Evolutionary conservation across 2,329 filamentous ascomycete species (phyloP).

Genomic region (Exophiala sideris): DNA sequence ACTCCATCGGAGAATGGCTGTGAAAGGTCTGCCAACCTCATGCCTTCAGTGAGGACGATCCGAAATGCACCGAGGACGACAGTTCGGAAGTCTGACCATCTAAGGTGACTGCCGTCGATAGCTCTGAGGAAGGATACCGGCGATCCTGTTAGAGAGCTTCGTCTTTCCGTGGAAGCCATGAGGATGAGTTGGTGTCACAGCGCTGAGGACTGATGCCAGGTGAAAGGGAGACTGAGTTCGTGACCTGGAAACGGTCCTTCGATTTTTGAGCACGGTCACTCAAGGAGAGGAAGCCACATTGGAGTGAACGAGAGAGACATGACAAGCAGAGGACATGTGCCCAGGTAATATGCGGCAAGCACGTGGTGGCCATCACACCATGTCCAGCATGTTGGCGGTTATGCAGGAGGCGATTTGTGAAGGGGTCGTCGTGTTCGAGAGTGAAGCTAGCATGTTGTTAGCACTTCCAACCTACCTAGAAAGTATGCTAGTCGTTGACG

Average conservation of each 20-base stretch:
- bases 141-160: constrained; percentile 16
- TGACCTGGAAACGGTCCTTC: background rate
- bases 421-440: background rate
- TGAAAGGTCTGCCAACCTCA: constrained; percentile 17
- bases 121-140: constrained; percentile 20
- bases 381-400: background rate
- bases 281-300: background rate
- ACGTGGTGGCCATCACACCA: background rate
- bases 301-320: background rate
- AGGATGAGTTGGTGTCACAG: background rate
- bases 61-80: constrained; percentile 23
- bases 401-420: background rate
- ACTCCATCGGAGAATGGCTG: constrained; percentile 15
- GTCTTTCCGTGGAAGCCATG: background rate
- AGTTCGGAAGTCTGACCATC: constrained; percentile 24
- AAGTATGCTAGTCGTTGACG: no score
- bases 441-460: background rate
- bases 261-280: background rate
- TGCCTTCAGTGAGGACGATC: constrained; percentile 12
- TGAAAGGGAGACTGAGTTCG: background rate
- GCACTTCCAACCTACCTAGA: background rate
- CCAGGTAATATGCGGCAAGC: background rate
- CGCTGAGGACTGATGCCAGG: background rate
- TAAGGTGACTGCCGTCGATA: constrained; percentile 26
- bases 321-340: background rate